Evolutionary conservation across 148 eudicot species (phyloP), one percentile per base, ranked within the genome.

Genomic region (Suaeda aralocaspica): DNA sequence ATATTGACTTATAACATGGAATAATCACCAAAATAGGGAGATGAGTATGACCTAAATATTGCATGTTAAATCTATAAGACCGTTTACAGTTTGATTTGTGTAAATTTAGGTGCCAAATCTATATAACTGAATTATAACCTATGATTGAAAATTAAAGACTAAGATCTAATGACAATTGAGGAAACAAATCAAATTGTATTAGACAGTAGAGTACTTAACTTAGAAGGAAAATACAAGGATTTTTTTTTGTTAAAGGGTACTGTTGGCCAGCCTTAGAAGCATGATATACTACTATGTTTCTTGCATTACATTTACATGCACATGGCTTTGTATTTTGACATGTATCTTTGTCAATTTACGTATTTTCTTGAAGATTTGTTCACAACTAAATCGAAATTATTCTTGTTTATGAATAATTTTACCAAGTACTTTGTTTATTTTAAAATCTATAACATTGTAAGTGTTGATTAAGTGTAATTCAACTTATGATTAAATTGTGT

Each of bases 71-170:
- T 49, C 34, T 29, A 56, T 25, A 60, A 50, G 41, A 78, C 75
- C 50, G 64, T 77, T 80, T 78, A 59, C 59, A n/a, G 57, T 69
- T 65, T 62, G 56, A 29, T 33, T 77, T 53, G 71, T 73, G 72
- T 59, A 64, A 77, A 72, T 76, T 82, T 80, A 80, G 76, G 84
- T 75, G 82, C 79, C 81, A 78, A 82, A 85, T 75, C 33, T 65
- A 66, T 83, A 64, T 74, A 22, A 14, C 18, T 58, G 39, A 64
- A 39, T 64, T 33, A 25, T 18, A 14, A 55, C 56, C 2, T 7
- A 2, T 25, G 29, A n/a, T 41, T 29, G 21, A 24, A 19, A n/a
- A n/a, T n/a, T n/a, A n/a, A n/a, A n/a, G n/a, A n/a, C n/a, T n/a
- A n/a, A n/a, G n/a, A n/a, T n/a, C n/a, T n/a, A n/a, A n/a, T n/a